phyloP scores from a whole-genome alignment of 1,139 yeast species.

The Zygosaccharomyces sapae region DNA sequence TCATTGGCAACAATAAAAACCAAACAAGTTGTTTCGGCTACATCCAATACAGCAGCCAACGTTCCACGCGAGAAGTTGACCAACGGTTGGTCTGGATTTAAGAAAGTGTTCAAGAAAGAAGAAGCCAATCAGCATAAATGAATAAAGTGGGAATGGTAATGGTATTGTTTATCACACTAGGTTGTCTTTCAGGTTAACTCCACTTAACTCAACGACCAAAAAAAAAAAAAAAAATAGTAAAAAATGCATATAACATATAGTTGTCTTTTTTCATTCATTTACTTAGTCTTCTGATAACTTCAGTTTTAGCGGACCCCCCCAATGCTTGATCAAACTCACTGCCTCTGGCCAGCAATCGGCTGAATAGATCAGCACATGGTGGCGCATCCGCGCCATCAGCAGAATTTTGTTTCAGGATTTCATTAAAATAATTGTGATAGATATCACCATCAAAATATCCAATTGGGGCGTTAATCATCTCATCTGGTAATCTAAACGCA shows the following conservation, averaged over 20 bases:
- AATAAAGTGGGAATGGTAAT: not conserved
- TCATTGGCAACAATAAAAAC: slow-evolving; percentile 28
- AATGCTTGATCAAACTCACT: slow-evolving; percentile 46
- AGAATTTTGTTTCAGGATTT: slow-evolving; percentile 44
- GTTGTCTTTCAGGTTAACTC: not conserved
- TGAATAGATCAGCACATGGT: slow-evolving; percentile 52
- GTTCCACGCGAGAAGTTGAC: slow-evolving; percentile 13
- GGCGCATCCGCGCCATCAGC: slow-evolving; percentile 52
- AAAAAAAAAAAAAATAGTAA: not conserved
- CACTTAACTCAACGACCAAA: not conserved
- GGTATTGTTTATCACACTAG: not conserved
- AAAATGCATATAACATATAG: not conserved
- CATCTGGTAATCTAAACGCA: slow-evolving; percentile 81
- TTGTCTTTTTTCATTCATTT: slow-evolving; percentile 12
- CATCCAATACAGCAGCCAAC: slow-evolving; percentile 1
- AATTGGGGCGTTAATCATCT: slow-evolving; percentile 77
- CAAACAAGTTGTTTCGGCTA: slow-evolving; percentile 12
- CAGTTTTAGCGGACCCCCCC: slow-evolving; percentile 45
- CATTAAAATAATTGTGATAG: slow-evolving; percentile 70
- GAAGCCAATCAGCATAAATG: not conserved
- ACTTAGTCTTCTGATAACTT: slow-evolving; percentile 40
- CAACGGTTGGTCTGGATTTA: slow-evolving; percentile 26
- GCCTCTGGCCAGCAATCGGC: slow-evolving; percentile 51
- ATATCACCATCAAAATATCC: slow-evolving; percentile 85
- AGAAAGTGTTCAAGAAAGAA: slow-evolving; percentile 22